Evolutionary conservation across 2,329 filamentous ascomycete genomes (phyloP).

Genomic region (Penicillium sp.): DNA sequence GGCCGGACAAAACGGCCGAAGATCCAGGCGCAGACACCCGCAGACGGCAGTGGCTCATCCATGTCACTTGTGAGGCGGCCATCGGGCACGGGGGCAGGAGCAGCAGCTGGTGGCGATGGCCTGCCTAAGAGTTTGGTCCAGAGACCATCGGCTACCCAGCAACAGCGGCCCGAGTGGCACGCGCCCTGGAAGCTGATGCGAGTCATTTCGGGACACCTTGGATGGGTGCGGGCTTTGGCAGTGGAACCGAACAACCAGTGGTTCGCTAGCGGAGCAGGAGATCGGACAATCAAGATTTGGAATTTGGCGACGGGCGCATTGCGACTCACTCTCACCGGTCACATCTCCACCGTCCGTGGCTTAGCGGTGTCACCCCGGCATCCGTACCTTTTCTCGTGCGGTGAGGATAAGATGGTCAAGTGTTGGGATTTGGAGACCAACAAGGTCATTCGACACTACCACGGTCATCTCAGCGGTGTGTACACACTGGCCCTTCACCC

Average conservation of each 20-base stretch:
- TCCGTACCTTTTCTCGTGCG: constrained; percentile 96
- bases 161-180: constrained; percentile 88
- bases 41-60: constrained; percentile 49
- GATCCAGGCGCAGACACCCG: constrained; percentile 51
- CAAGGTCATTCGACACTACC: constrained; percentile 96
- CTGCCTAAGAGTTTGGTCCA: constrained; percentile 62
- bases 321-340: constrained; percentile 82
- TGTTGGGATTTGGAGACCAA: constrained; percentile 99
- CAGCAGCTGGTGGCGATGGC: constrained; percentile 39
- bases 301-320: constrained; percentile 86
- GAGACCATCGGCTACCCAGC: constrained; percentile 60
- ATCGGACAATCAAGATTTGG: constrained; percentile 98
- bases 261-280: constrained; percentile 94
- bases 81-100: constrained; percentile 26
- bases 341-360: constrained; percentile 89
- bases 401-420: constrained; percentile 99
- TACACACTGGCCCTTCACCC: constrained; percentile 93
- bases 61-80: constrained; percentile 54
- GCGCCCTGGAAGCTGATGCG: constrained; percentile 98
- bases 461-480: constrained; percentile 93
- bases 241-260: constrained; percentile 96
- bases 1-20: constrained; percentile 64
- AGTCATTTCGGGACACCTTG: constrained; percentile 92
- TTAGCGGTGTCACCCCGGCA: constrained; percentile 89
- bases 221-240: constrained; percentile 86